phyloP scores from a whole-genome alignment of 2,329 filamentous ascomycete genomes.

The Zarea fungicola region DNA sequence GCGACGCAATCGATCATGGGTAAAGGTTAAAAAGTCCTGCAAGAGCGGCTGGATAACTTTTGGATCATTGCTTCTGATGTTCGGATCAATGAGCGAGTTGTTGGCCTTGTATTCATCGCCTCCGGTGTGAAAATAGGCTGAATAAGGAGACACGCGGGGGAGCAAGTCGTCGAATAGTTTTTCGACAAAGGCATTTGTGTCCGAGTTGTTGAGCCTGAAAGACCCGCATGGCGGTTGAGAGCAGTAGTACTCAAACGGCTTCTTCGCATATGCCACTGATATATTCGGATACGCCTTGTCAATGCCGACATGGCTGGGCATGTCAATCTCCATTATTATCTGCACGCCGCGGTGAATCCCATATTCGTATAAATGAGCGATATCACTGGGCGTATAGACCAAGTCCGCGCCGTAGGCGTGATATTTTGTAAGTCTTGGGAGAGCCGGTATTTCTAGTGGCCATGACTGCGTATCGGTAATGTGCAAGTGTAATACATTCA shows the following conservation, averaged over 20 bases:
- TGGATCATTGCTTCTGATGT: conserved; percentile 60
- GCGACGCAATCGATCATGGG: conserved; percentile 59
- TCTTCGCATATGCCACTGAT: conserved; percentile 56
- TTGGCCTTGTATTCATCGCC: conserved; percentile 82
- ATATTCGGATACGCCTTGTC: conserved; percentile 64
- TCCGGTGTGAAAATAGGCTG: conserved; percentile 76
- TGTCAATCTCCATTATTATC: conserved; percentile 72
- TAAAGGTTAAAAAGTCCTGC: conserved; percentile 68
- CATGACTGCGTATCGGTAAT: conserved; percentile 82
- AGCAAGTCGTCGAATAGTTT: conserved; percentile 69
- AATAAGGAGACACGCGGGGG: conserved; percentile 63
- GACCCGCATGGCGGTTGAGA: conserved; percentile 62
- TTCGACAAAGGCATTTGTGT: conserved; percentile 66
- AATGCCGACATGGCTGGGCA: conserved; percentile 73
- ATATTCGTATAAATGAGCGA: conserved; percentile 64
- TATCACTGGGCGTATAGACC: conserved; percentile 61
- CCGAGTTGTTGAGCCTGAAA: conserved; percentile 69
- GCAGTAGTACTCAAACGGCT: conserved; percentile 55
- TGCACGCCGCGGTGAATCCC: conserved; percentile 63
- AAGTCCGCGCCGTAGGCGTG: conserved; percentile 68
- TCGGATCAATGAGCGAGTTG: conserved; percentile 67
- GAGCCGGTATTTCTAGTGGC: conserved; percentile 72
- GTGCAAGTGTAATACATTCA: conserved; percentile 78
- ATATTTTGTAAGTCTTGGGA: conserved; percentile 57
- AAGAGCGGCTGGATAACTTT: conserved; percentile 67